Evolutionary conservation across 2,329 filamentous ascomycete genomes (phyloP).

Genomic region (Botrytis squamosa): DNA sequence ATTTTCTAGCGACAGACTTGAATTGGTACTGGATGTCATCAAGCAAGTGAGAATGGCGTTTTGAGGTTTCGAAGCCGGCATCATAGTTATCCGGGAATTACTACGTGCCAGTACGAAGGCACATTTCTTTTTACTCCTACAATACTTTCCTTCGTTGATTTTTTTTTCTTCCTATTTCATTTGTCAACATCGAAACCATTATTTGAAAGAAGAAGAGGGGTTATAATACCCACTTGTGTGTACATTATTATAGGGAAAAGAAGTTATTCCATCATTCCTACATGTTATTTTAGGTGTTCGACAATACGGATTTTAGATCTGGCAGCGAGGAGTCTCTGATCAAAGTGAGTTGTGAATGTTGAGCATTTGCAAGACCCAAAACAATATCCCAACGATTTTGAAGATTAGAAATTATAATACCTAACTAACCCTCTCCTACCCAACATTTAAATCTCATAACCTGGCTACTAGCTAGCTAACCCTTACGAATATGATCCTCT

Average conservation of each 20-base stretch:
- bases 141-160: background rate
- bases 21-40: background rate
- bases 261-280: background rate
- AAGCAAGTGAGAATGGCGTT: slow-evolving; percentile 11
- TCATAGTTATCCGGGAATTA: background rate
- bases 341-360: background rate
- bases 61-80: background rate
- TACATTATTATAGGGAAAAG: background rate
- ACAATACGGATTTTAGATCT: background rate
- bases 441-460: too few species aligned
- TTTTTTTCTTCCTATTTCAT: background rate
- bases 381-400: background rate
- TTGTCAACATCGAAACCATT: background rate
- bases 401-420: background rate
- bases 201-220: background rate
- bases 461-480: background rate
- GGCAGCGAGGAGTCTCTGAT: background rate
- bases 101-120: background rate
- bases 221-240: background rate
- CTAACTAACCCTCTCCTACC: background rate
- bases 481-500: background rate
- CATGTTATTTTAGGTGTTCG: too few species aligned
- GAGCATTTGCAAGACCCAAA: background rate
- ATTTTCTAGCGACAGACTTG: background rate
- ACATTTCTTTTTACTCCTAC: background rate